Percentiles rank a stretch among this genome's conserved stretches.
These are phyloP conservation scores for Borovskyia barvae DNA, from an alignment of 208 protist genomes.

Conservation along the genomic window DNA sequence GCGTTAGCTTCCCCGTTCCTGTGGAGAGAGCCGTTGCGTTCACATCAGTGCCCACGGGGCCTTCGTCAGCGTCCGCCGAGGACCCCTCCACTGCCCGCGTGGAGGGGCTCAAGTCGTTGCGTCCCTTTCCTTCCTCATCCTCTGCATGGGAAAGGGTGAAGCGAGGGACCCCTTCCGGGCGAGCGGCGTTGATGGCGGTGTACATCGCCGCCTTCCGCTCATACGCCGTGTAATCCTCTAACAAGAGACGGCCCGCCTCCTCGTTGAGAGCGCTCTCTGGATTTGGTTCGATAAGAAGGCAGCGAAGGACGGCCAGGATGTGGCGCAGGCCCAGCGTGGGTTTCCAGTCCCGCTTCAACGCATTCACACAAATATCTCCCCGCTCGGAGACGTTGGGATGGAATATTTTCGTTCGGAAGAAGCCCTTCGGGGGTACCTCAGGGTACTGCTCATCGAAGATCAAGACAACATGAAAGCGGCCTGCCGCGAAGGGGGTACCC, in stretches of 20 bases:
- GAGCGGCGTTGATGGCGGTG: conserved; percentile 72
- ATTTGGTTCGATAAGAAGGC: conserved; percentile 98
- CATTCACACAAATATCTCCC: conserved; percentile 99
- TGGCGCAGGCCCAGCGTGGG: conserved; percentile 93
- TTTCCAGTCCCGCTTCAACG: conserved; percentile 98
- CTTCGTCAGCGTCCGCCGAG: too few relatives aligned
- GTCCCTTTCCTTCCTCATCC: not conserved
- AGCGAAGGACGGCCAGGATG: conserved; percentile 94
- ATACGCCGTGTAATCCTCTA: conserved; percentile 95
- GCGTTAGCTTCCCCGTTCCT: not conserved
- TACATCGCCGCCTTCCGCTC: conserved; percentile 77
- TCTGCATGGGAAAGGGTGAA: conserved; percentile 15
- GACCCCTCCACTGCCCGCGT: too few relatives aligned
- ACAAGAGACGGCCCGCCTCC: conserved; percentile 95
- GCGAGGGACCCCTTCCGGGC: conserved; percentile 30
- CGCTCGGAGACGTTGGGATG: conserved; percentile 98
- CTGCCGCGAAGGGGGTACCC: conserved; percentile 95
- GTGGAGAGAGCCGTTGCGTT: not conserved
- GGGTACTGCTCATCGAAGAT: conserved; percentile 94
- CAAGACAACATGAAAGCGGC: conserved; percentile 92
- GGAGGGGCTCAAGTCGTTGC: too few relatives aligned
- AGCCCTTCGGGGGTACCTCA: conserved; percentile 94
- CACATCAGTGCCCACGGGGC: too few relatives aligned
- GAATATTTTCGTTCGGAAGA: conserved; percentile 98
- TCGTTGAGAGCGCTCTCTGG: conserved; percentile 98